Conservation (phyloP, 352 stramenopile genomes). For the Globisporangium nodosum region DNA sequence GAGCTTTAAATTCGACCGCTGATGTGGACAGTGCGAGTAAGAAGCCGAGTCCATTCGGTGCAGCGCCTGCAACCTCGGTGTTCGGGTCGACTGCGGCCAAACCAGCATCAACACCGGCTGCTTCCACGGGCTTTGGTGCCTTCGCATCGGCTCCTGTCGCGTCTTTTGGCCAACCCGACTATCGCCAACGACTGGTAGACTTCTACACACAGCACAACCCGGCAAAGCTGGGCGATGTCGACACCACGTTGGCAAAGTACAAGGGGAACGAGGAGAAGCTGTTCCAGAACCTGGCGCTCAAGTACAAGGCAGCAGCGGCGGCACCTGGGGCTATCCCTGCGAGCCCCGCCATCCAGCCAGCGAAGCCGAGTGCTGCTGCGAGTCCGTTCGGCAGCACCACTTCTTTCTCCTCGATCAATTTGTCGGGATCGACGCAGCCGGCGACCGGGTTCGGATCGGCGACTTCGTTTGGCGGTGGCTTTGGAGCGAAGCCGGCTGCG, state of each 20-base stretch:
- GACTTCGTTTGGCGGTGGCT: constrained; percentile 26
- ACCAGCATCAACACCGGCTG: constrained; percentile 3
- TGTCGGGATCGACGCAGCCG: constrained; percentile 14
- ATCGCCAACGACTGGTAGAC: constrained; percentile 65
- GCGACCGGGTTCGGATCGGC: constrained; percentile 31
- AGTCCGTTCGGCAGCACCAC: constrained; percentile 65
- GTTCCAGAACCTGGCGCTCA: constrained; percentile 60
- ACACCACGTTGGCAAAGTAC: constrained; percentile 88
- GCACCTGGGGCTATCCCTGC: constrained; percentile 16
- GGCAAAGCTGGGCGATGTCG: constrained; percentile 80
- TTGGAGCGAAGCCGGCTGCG: constrained; percentile 26
- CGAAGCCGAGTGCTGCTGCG: constrained; percentile 28
- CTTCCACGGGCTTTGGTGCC: constrained; percentile 13
- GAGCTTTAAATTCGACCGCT: constrained; percentile 6
- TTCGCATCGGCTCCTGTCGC: constrained; percentile 1
- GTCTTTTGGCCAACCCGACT: constrained; percentile 43
- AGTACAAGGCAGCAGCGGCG: constrained; percentile 46
- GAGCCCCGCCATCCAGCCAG: constrained; percentile 31
- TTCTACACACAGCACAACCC: constrained; percentile 93
- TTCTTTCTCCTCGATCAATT: constrained; percentile 32
- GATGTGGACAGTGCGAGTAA: not conserved
- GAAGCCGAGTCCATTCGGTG: constrained; percentile 26
- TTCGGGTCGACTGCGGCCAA: constrained; percentile 9
- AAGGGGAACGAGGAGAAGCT: constrained; percentile 78
- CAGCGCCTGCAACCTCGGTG: constrained; percentile 3